Evolutionary conservation across 805 yeast genomes (phyloP), one percentile per base, ranked within the genome.

Genomic region (Barnettozyma salicaria): DNA sequence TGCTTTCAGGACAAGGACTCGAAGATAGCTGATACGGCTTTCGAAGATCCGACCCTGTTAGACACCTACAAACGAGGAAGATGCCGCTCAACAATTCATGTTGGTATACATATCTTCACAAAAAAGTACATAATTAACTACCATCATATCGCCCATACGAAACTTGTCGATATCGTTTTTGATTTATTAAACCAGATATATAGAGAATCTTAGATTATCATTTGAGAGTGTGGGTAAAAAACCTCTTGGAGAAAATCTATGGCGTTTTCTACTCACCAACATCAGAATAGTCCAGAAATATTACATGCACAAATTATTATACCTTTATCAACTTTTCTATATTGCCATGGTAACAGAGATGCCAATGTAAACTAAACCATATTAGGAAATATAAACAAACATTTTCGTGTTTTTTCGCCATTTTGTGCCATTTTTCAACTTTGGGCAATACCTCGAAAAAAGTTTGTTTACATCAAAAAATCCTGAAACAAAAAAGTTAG

Each of bases 331-430:
- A 26, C 8, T 26, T 6, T 14, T 5, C 12, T 12, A 13, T 10
- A 45, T 44, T 44, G 36, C 29, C 40, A 28, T 30, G 33, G 41
- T 20, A 16, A 42, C 39, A 3, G n/a, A n/a, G n/a, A n/a, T n/a
- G n/a, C n/a, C n/a, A n/a, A n/a, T n/a, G n/a, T n/a, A n/a, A n/a
- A n/a, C n/a, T n/a, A n/a, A n/a, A n/a, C 50, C 49, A 11, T 10
- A 39, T 44, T 22, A 14, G 52, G 46, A 35, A 50, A 28, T 16
- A 52, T 52, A 50, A 50, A 50, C 51, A 52, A 47, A 46, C 10
- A 18, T 18, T 17, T 33, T 27, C 20, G 14, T 20, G 17, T 27
- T 33, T 19, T 27, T 26, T 27, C 26, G 17, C n/a, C 27, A 14
- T 16, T 11, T 27, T 17, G 13, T 19, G 30, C 17, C 6, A 17